These are phyloP conservation scores for Brassica hybrid DNA, from an alignment of 441 rosid species.

Conservation along the genomic window DNA sequence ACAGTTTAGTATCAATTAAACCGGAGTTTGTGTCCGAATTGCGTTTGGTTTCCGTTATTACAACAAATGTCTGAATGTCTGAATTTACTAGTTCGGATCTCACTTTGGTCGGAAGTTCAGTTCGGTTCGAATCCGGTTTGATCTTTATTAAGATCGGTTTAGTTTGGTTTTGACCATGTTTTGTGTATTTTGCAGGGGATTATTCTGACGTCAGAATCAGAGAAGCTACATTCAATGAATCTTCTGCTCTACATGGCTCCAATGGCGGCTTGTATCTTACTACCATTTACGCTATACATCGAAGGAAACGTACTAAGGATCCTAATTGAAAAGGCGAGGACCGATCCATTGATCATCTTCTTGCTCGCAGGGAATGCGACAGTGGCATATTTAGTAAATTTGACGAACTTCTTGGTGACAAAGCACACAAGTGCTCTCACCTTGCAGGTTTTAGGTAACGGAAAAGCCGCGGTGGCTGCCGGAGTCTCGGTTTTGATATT, in stretches of 20 bases:
- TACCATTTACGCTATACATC: conserved; percentile 89
- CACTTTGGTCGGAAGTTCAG: background rate
- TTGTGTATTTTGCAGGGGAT: conserved; percentile 55
- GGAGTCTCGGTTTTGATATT: conserved; percentile 92
- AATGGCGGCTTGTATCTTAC: conserved; percentile 82
- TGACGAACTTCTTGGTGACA: conserved; percentile 95
- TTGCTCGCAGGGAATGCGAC: conserved; percentile 89
- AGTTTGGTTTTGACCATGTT: background rate
- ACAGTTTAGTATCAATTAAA: background rate
- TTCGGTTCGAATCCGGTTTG: background rate
- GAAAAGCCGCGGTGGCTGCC: conserved; percentile 96
- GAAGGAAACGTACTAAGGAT: conserved; percentile 87
- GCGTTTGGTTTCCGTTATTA: background rate
- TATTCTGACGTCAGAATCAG: conserved; percentile 81
- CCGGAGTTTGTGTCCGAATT: background rate
- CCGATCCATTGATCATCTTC: conserved; percentile 68
- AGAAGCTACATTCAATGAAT: conserved; percentile 96
- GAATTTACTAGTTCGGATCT: background rate
- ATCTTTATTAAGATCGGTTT: background rate
- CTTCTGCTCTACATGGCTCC: conserved; percentile 93
- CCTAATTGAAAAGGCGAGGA: conserved; percentile 78
- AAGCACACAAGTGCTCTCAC: conserved; percentile 98
- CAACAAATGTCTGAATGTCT: background rate
- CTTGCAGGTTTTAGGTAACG: conserved; percentile 93
- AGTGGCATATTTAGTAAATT: conserved; percentile 92